Evolutionary conservation across 768 basidiomycete genomes (phyloP), one percentile per base, ranked within the genome.

Genomic region (Russula lepida): DNA sequence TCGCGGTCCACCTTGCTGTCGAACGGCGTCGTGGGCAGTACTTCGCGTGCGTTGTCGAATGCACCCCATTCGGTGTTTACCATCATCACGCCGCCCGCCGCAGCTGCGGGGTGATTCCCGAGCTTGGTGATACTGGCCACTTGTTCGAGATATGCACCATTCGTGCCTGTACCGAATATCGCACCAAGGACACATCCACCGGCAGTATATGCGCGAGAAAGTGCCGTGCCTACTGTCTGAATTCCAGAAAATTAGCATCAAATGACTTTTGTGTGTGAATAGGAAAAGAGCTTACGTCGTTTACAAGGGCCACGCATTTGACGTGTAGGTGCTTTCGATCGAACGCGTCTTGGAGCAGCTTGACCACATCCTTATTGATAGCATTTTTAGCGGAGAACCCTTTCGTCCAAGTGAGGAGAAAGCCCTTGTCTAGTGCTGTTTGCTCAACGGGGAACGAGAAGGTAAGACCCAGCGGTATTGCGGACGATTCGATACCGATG

Each of bases 11-110:
- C 77, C 63, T 87, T 84, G 74, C 89, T 94, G 73, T 99, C 97
- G 68, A 85, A 97, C 3, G 89, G 82, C 1, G 95, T 97, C 6
- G 85, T 82, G 5, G 94, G 95, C 13, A 99, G 81, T 54, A 87
- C 84, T 12, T 82, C 78, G 59, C 95, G 85, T 87, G 85, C 81
- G 73, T 97, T 98, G 73, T 99, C 91, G 75, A 98, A 97, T 27
- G 84, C 97, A 63, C 97, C 97, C 97, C 95, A 98, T 75, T 98
- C 97, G 7, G 91, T 91, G 75, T 99, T 99, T 59, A 98, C 84
- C 58, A 98, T 82, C 97, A 99, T 99, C 65, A 81, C 74, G 21
- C 85, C 89, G 5, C 84, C 87, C 33, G 81, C 77, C 9, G 78
- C 75, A 11, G 77, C 81, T 6, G 80, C 82, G 27, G 82, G 76